Conservation (phyloP, 768 basidiomycete species). For the Lactifluus volemus region DNA sequence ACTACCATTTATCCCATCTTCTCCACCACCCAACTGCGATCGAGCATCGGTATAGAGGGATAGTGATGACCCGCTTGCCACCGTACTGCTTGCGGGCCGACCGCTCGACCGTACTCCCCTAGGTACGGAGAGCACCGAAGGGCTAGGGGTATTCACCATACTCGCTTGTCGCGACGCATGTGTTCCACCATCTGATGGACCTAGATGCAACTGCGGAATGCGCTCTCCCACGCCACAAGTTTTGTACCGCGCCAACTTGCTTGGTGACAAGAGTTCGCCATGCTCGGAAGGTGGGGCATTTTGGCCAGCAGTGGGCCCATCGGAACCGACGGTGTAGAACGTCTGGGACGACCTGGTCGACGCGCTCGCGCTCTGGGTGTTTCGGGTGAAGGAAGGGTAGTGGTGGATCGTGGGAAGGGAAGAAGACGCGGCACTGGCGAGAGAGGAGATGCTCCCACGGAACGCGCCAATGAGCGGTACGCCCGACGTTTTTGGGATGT, state of each 20-base stretch:
- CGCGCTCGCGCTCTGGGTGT: neutral
- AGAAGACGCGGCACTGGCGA: neutral
- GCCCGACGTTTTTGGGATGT: constrained; percentile 11
- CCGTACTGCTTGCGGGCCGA: constrained; percentile 8
- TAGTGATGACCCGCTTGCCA: constrained; percentile 11
- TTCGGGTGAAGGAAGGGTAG: constrained; percentile 15
- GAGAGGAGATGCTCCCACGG: constrained; percentile 15
- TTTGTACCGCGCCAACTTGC: neutral
- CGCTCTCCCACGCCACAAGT: constrained; percentile 9
- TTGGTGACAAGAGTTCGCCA: constrained; percentile 1
- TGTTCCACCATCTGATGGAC: neutral
- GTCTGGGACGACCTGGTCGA: constrained; percentile 12
- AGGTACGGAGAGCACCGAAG: neutral
- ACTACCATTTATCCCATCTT: constrained; percentile 8
- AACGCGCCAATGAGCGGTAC: constrained; percentile 20
- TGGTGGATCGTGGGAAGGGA: constrained; percentile 18
- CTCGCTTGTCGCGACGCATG: constrained; percentile 15
- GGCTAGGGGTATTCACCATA: constrained; percentile 4
- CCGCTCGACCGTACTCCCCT: neutral
- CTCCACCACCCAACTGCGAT: constrained; percentile 10
- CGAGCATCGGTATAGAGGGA: constrained; percentile 19
- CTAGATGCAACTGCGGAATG: constrained; percentile 1
- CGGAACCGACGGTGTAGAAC: constrained; percentile 9
- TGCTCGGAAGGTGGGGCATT: neutral
- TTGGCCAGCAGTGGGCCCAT: neutral